phyloP scores from a whole-genome alignment of 1,284 basidiomycete species.

The Stygiomarasmius scandens region DNA sequence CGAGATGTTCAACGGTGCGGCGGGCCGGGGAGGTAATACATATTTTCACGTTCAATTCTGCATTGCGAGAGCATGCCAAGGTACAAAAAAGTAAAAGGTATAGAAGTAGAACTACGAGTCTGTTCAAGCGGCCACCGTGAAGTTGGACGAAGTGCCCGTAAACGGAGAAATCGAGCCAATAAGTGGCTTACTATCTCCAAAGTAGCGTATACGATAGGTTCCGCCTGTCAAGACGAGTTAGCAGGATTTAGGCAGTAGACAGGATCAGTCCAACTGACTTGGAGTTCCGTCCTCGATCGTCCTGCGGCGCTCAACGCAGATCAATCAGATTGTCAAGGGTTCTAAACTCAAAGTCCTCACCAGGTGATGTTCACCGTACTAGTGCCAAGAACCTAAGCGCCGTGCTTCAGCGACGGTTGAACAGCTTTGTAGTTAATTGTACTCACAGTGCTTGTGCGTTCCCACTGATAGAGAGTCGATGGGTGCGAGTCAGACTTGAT shows the following conservation, averaged over 20 bases:
- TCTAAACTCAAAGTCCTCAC: too few species aligned
- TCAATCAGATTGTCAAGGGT: neutral
- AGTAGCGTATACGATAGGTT: constrained; percentile 72
- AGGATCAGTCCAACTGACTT: constrained; percentile 36
- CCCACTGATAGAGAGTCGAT: constrained; percentile 76
- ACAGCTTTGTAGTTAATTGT: constrained; percentile 1
- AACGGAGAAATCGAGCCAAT: constrained; percentile 65
- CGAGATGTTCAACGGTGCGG: neutral
- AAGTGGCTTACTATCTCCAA: constrained; percentile 73
- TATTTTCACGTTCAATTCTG: too few species aligned
- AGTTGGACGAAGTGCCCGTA: constrained; percentile 61
- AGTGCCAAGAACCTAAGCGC: constrained; percentile 51
- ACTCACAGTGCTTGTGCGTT: constrained; percentile 54
- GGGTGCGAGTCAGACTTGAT: constrained; percentile 80
- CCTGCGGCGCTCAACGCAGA: constrained; percentile 38
- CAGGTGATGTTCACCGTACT: constrained; percentile 69
- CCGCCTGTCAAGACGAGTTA: constrained; percentile 44
- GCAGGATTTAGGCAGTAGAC: neutral
- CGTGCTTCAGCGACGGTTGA: neutral
- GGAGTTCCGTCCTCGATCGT: constrained; percentile 66
- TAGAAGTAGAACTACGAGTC: neutral
- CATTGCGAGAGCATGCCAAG: too few species aligned
- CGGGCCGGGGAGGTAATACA: constrained; percentile 2
- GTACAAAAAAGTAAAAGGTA: too few species aligned
- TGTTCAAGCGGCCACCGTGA: constrained; percentile 42